A percentile compares a stretch with the other conserved stretches of the same genome.
Evolutionary conservation across 164 flowering plant genomes (phyloP).

Genomic region (Malania oleifera): DNA sequence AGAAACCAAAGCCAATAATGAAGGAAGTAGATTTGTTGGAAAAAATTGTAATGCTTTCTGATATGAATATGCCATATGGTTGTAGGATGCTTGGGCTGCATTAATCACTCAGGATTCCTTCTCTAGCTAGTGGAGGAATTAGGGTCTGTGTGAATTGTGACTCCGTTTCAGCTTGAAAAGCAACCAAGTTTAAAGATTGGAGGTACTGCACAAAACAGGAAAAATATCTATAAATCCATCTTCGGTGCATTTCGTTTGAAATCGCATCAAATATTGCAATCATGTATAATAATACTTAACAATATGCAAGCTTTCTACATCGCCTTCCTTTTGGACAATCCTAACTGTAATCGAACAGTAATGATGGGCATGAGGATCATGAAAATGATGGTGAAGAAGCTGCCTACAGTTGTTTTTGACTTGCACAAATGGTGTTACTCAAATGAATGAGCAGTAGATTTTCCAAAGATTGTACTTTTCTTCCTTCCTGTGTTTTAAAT

Average conservation of each 20-base stretch:
- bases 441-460: background rate
- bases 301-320: too few species aligned
- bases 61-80: background rate
- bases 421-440: background rate
- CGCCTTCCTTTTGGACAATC: too few species aligned
- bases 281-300: background rate
- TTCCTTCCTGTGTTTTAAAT: background rate
- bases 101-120: slow-evolving; percentile 36
- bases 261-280: background rate
- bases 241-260: background rate
- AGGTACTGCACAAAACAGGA: background rate
- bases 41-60: background rate
- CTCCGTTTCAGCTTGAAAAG: background rate
- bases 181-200: background rate
- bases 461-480: too few species aligned
- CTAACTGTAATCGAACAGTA: too few species aligned
- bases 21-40: background rate
- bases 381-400: background rate
- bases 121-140: slow-evolving; percentile 9
- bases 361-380: background rate
- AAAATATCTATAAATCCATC: background rate
- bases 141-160: background rate
- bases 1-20: background rate
- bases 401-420: slow-evolving; percentile 1
- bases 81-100: slow-evolving; percentile 57